A percentile compares a stretch with the other conserved stretches of the same genome.
Conservation (phyloP, 2,329 filamentous ascomycete genomes). For the Seiridium cupressi region DNA sequence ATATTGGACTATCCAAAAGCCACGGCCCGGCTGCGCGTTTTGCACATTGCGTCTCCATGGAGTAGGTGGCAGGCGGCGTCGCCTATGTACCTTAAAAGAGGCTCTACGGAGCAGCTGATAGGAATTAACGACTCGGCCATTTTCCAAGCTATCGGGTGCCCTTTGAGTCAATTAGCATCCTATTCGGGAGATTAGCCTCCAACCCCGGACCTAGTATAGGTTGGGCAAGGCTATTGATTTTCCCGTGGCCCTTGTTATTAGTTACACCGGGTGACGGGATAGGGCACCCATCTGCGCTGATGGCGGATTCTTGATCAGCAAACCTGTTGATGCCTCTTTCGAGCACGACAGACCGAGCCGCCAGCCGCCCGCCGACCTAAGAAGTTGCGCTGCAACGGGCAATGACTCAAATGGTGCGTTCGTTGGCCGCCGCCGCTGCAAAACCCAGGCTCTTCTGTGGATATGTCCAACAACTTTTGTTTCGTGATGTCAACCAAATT, state of each 20-base stretch:
- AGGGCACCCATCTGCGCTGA: neutral
- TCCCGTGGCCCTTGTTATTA: neutral
- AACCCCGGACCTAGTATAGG: conserved; percentile 4
- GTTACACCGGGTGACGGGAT: neutral
- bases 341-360: no score
- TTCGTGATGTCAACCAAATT: conserved; percentile 4
- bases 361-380: no score
- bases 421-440: neutral
- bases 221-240: neutral
- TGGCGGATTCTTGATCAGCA: neutral
- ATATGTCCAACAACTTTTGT: neutral
- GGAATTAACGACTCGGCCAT: no score
- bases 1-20: neutral
- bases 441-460: neutral
- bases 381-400: neutral
- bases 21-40: neutral
- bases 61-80: no score
- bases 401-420: neutral
- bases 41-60: no score
- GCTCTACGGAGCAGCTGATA: no score
- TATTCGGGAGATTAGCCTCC: neutral
- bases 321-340: neutral
- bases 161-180: neutral
- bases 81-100: no score
- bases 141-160: neutral